Evolutionary conservation across 2,329 filamentous ascomycete genomes (phyloP).

Genomic region (Epichloe bromicola): DNA sequence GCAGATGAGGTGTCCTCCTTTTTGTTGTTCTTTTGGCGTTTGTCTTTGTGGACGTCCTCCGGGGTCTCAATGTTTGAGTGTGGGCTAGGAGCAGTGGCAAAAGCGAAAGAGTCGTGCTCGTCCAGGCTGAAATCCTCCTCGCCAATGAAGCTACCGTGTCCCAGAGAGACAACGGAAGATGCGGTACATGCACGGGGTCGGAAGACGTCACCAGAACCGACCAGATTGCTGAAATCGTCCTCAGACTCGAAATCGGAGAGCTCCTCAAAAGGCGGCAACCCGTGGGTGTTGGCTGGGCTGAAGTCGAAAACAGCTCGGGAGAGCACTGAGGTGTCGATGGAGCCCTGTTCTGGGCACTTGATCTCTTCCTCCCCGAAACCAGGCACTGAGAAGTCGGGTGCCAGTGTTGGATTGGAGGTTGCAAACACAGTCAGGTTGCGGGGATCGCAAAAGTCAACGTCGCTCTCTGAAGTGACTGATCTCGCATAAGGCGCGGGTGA

Average conservation of each 20-base stretch:
- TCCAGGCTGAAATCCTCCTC: constrained; percentile 67
- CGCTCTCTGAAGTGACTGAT: constrained; percentile 54
- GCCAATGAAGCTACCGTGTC: constrained; percentile 66
- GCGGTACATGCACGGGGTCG: constrained; percentile 55
- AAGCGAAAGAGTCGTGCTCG: constrained; percentile 48
- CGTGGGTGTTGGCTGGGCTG: constrained; percentile 34
- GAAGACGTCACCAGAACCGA: constrained; percentile 55
- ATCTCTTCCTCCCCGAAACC: constrained; percentile 52
- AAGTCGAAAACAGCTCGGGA: constrained; percentile 38
- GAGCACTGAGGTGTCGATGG: constrained; percentile 29
- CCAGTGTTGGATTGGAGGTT: constrained; percentile 33
- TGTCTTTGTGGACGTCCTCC: constrained; percentile 38
- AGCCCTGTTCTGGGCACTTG: constrained; percentile 34
- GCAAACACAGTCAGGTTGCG: constrained; percentile 69
- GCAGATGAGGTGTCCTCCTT: constrained; percentile 29
- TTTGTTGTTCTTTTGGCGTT: constrained; percentile 40
- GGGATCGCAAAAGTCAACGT: constrained; percentile 82
- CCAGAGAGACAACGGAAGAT: constrained; percentile 53
- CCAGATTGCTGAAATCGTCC: constrained; percentile 65
- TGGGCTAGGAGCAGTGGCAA: constrained; percentile 50
- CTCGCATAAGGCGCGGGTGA: constrained; percentile 70
- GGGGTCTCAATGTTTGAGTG: constrained; percentile 23
- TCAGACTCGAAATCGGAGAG: constrained; percentile 85
- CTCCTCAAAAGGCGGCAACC: constrained; percentile 66
- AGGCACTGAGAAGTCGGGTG: constrained; percentile 52